A percentile compares a stretch with the other conserved stretches of the same genome.
Evolutionary conservation across 805 yeast species (phyloP).

Genomic region (Candida vartiovaarae): DNA sequence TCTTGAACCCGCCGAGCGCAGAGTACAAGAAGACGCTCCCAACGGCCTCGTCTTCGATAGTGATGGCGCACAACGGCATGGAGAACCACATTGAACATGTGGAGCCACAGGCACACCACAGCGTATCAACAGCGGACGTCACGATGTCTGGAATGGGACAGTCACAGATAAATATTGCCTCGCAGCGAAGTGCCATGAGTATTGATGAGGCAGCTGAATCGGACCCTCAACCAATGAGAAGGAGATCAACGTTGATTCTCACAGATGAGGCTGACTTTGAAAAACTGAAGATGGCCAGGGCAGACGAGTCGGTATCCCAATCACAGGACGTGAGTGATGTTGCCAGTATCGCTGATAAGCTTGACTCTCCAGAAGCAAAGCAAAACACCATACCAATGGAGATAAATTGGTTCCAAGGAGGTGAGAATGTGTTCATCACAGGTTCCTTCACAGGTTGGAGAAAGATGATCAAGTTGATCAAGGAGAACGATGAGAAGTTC

Average conservation of each 20-base stretch:
- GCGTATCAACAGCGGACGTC: constrained; percentile 19
- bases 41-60: constrained; percentile 15
- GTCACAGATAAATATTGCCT: constrained; percentile 16
- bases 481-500: constrained; percentile 46
- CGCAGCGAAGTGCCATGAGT: constrained; percentile 21
- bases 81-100: not conserved
- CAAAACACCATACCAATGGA: constrained; percentile 41
- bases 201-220: constrained; percentile 13
- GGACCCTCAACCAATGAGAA: constrained; percentile 27
- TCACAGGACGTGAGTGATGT: constrained; percentile 9
- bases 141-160: constrained; percentile 23
- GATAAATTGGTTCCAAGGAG: constrained; percentile 95
- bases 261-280: constrained; percentile 61
- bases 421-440: constrained; percentile 88
- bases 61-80: constrained; percentile 14
- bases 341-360: constrained; percentile 3
- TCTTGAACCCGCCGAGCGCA: constrained; percentile 12
- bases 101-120: constrained; percentile 3
- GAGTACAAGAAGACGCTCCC: constrained; percentile 7
- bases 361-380: constrained; percentile 1
- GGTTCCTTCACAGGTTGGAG: constrained; percentile 99
- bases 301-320: constrained; percentile 19
- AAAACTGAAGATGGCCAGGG: constrained; percentile 34
- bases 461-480: constrained; percentile 84
- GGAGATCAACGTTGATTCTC: constrained; percentile 66